Conservation (phyloP, 257 asterid genomes). For the Solanum piurae region DNA sequence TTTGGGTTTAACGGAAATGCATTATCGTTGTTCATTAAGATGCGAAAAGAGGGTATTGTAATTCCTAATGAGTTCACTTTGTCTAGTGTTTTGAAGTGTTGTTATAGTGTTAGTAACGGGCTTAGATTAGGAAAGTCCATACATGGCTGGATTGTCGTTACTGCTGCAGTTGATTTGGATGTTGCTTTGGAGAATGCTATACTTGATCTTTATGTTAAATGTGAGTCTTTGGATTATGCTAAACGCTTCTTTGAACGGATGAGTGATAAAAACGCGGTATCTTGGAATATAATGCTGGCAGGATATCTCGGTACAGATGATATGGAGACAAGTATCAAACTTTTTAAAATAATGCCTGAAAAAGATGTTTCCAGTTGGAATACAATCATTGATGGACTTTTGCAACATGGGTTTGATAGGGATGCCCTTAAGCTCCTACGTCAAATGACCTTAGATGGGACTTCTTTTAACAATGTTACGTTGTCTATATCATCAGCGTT, state of each 20-base stretch:
- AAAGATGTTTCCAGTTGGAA: slow-evolving; percentile 73
- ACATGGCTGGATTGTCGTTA: slow-evolving; percentile 47
- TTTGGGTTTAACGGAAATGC: slow-evolving; percentile 29
- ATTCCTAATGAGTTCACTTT: slow-evolving; percentile 57
- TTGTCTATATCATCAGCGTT: slow-evolving; percentile 51
- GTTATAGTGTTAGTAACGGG: slow-evolving; percentile 27
- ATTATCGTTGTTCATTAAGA: slow-evolving; percentile 32
- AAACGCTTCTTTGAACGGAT: slow-evolving; percentile 32
- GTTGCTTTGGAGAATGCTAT: slow-evolving; percentile 46
- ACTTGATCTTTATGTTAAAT: slow-evolving; percentile 64
- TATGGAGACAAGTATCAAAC: slow-evolving; percentile 24
- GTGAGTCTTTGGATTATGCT: slow-evolving; percentile 26
- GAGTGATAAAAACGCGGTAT: slow-evolving; percentile 35
- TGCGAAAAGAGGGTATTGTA: slow-evolving; percentile 42
- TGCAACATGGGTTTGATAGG: slow-evolving; percentile 31
- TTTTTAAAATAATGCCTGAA: slow-evolving; percentile 42
- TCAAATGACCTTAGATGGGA: slow-evolving; percentile 39
- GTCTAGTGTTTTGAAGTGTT: slow-evolving; percentile 55
- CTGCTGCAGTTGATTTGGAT: slow-evolving; percentile 31
- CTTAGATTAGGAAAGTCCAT: slow-evolving; percentile 36
- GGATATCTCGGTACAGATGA: slow-evolving; percentile 36
- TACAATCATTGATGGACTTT: slow-evolving; percentile 52
- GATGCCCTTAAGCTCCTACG: slow-evolving; percentile 38
- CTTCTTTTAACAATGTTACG: slow-evolving; percentile 32
- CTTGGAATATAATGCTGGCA: slow-evolving; percentile 77